phyloP scores from a whole-genome alignment of 805 yeast species.

The Teunomyces kruisii region DNA sequence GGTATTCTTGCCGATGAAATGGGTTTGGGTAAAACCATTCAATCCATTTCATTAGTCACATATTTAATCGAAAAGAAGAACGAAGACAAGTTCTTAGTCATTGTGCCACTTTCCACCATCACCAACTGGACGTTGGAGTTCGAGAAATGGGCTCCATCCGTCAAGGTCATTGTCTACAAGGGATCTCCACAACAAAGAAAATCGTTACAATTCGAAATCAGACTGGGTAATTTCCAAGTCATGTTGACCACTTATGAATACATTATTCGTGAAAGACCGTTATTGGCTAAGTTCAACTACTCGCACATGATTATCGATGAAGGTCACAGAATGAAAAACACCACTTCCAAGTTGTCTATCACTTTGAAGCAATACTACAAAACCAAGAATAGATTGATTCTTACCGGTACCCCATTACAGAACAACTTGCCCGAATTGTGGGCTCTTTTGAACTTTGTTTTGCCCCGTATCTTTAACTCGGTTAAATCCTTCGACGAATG shows the following conservation, averaged over 20 bases:
- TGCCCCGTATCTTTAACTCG: slow-evolving; percentile 82
- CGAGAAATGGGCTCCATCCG: slow-evolving; percentile 85
- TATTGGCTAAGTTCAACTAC: slow-evolving; percentile 68
- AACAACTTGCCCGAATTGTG: slow-evolving; percentile 82
- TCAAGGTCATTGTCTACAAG: slow-evolving; percentile 70
- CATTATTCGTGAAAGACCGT: slow-evolving; percentile 72
- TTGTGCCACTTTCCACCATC: slow-evolving; percentile 80
- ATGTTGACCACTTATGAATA: slow-evolving; percentile 80
- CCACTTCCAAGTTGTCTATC: slow-evolving; percentile 68
- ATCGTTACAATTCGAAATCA: slow-evolving; percentile 59
- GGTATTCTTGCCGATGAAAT: slow-evolving; percentile 68
- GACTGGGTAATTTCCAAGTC: slow-evolving; percentile 71
- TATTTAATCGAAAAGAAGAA: slow-evolving; percentile 68
- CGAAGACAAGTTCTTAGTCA: slow-evolving; percentile 70
- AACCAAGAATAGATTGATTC: slow-evolving; percentile 73
- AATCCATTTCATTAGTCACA: slow-evolving; percentile 74
- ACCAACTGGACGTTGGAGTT: slow-evolving; percentile 86
- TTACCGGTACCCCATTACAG: slow-evolving; percentile 87
- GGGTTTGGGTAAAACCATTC: slow-evolving; percentile 71
- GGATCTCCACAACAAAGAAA: slow-evolving; percentile 77
- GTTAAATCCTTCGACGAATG: slow-evolving; percentile 86
- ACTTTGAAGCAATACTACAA: slow-evolving; percentile 72
- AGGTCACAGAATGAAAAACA: slow-evolving; percentile 86
- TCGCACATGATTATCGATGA: slow-evolving; percentile 89
- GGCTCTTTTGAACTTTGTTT: slow-evolving; percentile 79